Conservation (phyloP, 1,284 basidiomycete genomes). For the Boletus semigastroideus region DNA sequence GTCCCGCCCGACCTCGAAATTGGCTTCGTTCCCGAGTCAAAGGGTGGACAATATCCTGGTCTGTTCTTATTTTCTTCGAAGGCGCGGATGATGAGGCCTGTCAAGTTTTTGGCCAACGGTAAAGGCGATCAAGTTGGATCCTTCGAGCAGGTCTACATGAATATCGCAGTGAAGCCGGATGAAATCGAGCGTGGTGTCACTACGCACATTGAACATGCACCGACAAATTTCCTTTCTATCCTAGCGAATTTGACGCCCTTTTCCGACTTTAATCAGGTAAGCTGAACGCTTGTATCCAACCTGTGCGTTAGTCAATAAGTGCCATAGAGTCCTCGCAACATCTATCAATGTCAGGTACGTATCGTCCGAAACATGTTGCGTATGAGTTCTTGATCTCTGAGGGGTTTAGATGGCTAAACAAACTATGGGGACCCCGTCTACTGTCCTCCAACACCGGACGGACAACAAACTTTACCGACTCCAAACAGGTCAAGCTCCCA, state of each 20-base stretch:
- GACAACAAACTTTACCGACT: constrained; percentile 99
- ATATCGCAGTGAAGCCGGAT: constrained; percentile 89
- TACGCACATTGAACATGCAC: constrained; percentile 91
- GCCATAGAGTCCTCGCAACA: constrained; percentile 75
- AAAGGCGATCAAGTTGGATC: constrained; percentile 90
- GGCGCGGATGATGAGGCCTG: constrained; percentile 97
- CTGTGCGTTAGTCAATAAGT: constrained; percentile 4
- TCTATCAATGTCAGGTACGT: constrained; percentile 81
- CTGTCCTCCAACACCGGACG: constrained; percentile 86
- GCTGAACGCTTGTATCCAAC: constrained; percentile 1
- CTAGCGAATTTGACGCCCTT: constrained; percentile 81
- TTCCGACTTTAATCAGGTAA: constrained; percentile 96
- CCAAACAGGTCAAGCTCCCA: constrained; percentile 92
- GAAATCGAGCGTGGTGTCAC: constrained; percentile 86
- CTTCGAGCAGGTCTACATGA: constrained; percentile 99
- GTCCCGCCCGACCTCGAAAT: constrained; percentile 96
- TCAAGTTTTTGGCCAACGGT: constrained; percentile 87
- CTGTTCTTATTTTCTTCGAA: constrained; percentile 90
- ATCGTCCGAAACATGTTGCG: background rate
- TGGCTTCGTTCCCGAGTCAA: constrained; percentile 86
- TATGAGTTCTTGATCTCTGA: constrained; percentile 8
- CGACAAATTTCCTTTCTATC: constrained; percentile 94
- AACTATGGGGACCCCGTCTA: constrained; percentile 98
- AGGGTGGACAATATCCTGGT: constrained; percentile 96
- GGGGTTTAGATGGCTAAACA: constrained; percentile 94